A percentile compares a stretch with the other conserved stretches of the same genome.
Evolutionary conservation across 2,329 filamentous ascomycete genomes (phyloP).

Genomic region (Colletotrichum sansevieriae): DNA sequence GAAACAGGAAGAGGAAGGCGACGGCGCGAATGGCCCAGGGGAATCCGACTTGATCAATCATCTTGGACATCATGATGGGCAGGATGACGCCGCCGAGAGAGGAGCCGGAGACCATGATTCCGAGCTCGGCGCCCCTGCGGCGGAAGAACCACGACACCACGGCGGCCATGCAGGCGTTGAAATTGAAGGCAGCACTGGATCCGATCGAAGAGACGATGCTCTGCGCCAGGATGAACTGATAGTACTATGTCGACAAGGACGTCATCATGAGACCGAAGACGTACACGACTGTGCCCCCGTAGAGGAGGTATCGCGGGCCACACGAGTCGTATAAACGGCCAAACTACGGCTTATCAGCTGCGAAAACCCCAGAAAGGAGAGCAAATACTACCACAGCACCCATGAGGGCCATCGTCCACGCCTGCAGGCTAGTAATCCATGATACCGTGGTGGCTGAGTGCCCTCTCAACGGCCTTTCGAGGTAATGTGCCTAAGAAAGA

Average conservation of each 20-base stretch:
- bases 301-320: constrained; percentile 70
- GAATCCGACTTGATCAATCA: constrained; percentile 63
- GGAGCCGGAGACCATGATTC: constrained; percentile 66
- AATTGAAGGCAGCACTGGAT: constrained; percentile 59
- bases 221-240: constrained; percentile 60
- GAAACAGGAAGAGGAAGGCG: constrained; percentile 59
- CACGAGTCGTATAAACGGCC: constrained; percentile 75
- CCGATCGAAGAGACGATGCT: constrained; percentile 57
- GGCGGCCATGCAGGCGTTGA: constrained; percentile 57
- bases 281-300: constrained; percentile 66
- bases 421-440: constrained; percentile 71
- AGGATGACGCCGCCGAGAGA: constrained; percentile 70
- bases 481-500: constrained; percentile 61
- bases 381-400: constrained; percentile 57
- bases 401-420: constrained; percentile 63
- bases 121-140: constrained; percentile 65
- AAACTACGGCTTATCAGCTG: constrained; percentile 48
- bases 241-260: constrained; percentile 61
- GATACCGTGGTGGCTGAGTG: constrained; percentile 66
- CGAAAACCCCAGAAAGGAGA: constrained; percentile 40
- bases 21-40: constrained; percentile 63
- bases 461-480: constrained; percentile 59
- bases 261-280: constrained; percentile 77
- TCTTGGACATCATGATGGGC: constrained; percentile 70
- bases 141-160: constrained; percentile 66